Conservation (phyloP, 805 yeast species). For the Blastobotrys attinorum region DNA sequence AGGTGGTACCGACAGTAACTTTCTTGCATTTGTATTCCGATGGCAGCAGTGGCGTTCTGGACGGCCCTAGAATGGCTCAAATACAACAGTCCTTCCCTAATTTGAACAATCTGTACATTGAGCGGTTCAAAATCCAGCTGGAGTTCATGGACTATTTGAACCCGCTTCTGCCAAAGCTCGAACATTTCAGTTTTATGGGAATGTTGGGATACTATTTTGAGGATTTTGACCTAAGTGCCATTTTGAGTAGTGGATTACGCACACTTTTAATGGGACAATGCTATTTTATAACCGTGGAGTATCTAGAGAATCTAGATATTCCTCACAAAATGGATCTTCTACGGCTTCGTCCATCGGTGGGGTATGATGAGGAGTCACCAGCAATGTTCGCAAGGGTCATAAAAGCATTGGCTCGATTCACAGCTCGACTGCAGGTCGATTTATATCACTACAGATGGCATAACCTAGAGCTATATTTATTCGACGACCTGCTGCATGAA, state of each 20-base stretch:
- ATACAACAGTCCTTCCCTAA: neutral
- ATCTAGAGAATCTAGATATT: neutral
- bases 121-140: neutral
- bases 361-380: neutral
- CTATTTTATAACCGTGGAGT: neutral
- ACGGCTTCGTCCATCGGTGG: neutral
- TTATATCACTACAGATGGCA: neutral
- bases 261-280: neutral
- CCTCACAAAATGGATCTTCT: neutral
- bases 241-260: neutral
- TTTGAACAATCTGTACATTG: neutral
- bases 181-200: neutral
- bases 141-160: neutral
- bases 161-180: neutral
- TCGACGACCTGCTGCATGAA: neutral
- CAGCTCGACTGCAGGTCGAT: neutral
- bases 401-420: neutral
- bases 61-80: neutral
- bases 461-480: neutral
- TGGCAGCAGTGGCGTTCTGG: neutral
- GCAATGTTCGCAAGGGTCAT: neutral
- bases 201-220: neutral
- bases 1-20: neutral
- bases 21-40: neutral
- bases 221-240: neutral